Base-by-base conservation (phyloP, 2,329 filamentous ascomycete genomes). In the Alternaria conjuncta region DNA sequence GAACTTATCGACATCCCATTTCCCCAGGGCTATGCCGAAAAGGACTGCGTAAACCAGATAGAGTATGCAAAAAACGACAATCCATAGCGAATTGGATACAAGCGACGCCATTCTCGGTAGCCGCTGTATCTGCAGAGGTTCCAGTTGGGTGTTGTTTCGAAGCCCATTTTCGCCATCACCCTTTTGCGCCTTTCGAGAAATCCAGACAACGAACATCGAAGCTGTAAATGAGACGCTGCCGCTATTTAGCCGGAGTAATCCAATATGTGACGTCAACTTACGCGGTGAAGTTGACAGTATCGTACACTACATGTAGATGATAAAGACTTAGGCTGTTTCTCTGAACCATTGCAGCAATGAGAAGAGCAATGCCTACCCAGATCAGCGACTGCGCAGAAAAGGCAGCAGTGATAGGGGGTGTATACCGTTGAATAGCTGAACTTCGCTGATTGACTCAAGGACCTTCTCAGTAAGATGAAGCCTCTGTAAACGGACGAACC, bases 121-220 rank as follows among this genome's bases (percentile, higher is more conserved):
- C 0, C 15, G 32, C 5, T 5, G 8, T 41, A 41, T 3, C 15
- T 41, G 32, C 6, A 3, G 8, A 41, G 9, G 8, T 41, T 41
- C 32, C 3, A 0, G 15, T 10, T 1, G 15, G 8, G 32, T 41
- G 3, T 5, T n/a, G 15, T 10, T 18, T 5, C 0, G 8, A 41
- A 5, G 15, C 32, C 2, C 0, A 3, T n/a, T 2, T 2, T 18
- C 32, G 15, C 15, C 15, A 2, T 18, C 10, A 4, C 0, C 3
- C 8, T 5, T 10, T 41, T 3, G 32, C 1, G 6, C 6, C 15
- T 41, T 41, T 41, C 32, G 32, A 41, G 32, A 41, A 18, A 41
- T 2, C 15, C 32, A 18, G 32, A 41, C 2, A 3, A 41, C 32
- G 3, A 41, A 41, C 1, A 41, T 18, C 9, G 32, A 41, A 15